Evolutionary conservation across 2,329 filamentous ascomycete species (phyloP).

Genomic region (Coniochaeta sp.): DNA sequence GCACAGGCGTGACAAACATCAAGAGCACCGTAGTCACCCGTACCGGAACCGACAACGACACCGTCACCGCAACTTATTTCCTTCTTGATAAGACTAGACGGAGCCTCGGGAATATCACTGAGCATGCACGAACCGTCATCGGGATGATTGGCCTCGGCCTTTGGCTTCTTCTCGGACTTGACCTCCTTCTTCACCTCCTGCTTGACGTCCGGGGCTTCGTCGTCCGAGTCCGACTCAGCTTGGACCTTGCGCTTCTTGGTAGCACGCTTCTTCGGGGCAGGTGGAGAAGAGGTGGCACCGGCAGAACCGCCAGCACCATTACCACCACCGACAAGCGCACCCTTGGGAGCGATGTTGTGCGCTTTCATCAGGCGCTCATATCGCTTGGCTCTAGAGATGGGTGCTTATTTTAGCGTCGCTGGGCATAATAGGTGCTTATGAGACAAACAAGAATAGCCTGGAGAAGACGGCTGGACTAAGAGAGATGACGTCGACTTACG

Average conservation of each 20-base stretch:
- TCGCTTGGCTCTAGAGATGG: constrained; percentile 15
- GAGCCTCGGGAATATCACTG: constrained; percentile 1
- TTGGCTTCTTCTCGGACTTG: constrained; percentile 1
- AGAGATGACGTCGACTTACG: constrained; percentile 47
- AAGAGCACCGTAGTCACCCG: not conserved
- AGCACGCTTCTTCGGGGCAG: constrained; percentile 6
- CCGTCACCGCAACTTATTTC: not conserved
- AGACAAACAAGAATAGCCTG: not conserved
- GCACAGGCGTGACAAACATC: not conserved
- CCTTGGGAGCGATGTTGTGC: constrained; percentile 8
- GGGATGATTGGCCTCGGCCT: not conserved
- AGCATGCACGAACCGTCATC: constrained; percentile 3
- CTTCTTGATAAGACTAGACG: not conserved
- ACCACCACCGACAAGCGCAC: not conserved
- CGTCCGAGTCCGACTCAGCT: constrained; percentile 11
- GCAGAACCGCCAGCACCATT: not conserved
- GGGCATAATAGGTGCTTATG: not conserved
- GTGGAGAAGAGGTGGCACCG: not conserved
- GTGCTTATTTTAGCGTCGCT: not conserved
- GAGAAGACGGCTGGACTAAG: not conserved
- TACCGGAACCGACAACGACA: not conserved
- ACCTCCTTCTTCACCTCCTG: constrained; percentile 8
- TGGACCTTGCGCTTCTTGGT: constrained; percentile 16
- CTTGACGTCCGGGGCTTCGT: constrained; percentile 7
- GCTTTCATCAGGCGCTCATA: constrained; percentile 19